Base-by-base conservation (phyloP, 306 rosid genomes). In the Oxytropis ochrocephala region DNA sequence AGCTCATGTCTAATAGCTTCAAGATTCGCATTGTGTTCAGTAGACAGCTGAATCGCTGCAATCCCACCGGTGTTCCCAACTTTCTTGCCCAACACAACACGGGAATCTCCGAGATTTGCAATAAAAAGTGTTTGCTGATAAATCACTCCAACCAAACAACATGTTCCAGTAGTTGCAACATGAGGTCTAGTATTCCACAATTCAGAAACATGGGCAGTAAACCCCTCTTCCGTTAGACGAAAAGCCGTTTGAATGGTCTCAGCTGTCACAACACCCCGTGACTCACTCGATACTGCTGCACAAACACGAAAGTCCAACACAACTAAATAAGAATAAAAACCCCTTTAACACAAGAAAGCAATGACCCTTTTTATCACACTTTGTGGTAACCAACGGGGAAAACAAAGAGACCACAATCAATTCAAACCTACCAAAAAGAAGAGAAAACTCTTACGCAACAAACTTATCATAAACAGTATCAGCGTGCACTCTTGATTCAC, bases 51-150 rank as follows among this genome's bases (percentile, higher is more conserved):
- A 69, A 87, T 82, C 1, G 97, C 90, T 16, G 97, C 90, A 52
- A 91, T 39, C 74, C 87, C 94, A 13, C 96, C 94, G 3, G 97
- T 89, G 72, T 79, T 83, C 9, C 94, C 96, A 58, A 89, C 94
- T 82, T 80, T 89, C 89, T 75, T 91, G 32, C 97, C 97, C 85
- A 91, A 67, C 63, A 91, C 97, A 64, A 79, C 83, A 13, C 97
- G 97, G 14, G 94, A 91, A 79, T 91, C 97, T 63, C 97, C 97
- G 19, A 87, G 80, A 76, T 80, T 91, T 0, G 97, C 97, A 52
- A 89, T 81, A 56, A 81, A 91, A 27, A 91, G 86, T 0, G 96
- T 91, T 80, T 73, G 90, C 82, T 78, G 94, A 67, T 55, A 86
- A 77, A 91, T 85, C 55, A 87, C 90, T 61, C 96, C 97, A 75